Evolutionary conservation across 352 stramenopile species (phyloP).

Genomic region (Pythium graminicola): DNA sequence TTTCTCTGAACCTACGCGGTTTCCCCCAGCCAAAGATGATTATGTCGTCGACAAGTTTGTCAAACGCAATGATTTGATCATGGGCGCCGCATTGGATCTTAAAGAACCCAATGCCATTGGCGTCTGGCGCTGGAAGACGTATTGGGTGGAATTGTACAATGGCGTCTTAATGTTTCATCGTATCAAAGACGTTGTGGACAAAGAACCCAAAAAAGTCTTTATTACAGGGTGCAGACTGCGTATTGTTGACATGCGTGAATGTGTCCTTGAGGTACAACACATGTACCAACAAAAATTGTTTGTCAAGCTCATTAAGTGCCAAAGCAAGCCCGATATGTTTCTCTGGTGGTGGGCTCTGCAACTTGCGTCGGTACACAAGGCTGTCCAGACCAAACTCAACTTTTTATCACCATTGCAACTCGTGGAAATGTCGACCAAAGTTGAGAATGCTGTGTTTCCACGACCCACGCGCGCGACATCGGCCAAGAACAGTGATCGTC

Average conservation of each 20-base stretch:
- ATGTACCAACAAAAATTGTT: constrained; percentile 39
- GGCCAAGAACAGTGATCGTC: constrained; percentile 1
- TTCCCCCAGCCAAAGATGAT: constrained; percentile 14
- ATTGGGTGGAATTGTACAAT: constrained; percentile 65
- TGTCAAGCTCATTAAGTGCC: constrained; percentile 39
- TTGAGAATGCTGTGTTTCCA: constrained; percentile 61
- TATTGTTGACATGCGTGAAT: constrained; percentile 47
- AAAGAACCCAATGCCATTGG: constrained; percentile 6
- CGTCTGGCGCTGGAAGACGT: constrained; percentile 18
- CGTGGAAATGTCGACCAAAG: constrained; percentile 38
- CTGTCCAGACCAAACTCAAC: constrained; percentile 31
- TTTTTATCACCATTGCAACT: constrained; percentile 44
- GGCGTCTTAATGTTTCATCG: constrained; percentile 57
- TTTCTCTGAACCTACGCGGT: constrained; percentile 23
- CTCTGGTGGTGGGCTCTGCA: constrained; percentile 76
- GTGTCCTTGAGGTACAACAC: constrained; percentile 52
- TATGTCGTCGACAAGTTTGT: constrained; percentile 35
- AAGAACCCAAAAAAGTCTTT: constrained; percentile 37
- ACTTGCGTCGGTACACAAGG: constrained; percentile 41
- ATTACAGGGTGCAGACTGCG: constrained; percentile 37
- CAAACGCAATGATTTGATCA: constrained; percentile 39
- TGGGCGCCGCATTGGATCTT: constrained; percentile 43
- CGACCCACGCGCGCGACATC: constrained; percentile 23
- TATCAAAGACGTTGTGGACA: constrained; percentile 47
- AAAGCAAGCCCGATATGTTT: constrained; percentile 54